Evolutionary conservation across 352 stramenopile species (phyloP), one percentile per base, ranked within the genome.

Genomic region (Pythium monospermum): DNA sequence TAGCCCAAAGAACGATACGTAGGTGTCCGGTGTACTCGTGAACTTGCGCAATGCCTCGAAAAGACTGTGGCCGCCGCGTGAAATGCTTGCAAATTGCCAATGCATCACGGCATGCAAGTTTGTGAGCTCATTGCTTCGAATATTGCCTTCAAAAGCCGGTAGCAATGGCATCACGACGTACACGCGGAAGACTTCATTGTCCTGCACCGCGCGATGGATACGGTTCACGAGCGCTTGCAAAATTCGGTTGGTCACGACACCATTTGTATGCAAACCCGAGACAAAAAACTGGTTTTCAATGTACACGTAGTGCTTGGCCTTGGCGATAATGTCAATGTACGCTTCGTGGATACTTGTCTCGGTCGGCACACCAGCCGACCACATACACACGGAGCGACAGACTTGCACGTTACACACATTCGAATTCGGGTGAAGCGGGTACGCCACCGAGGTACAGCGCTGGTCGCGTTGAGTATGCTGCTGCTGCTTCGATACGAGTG

Each of bases 211-310:
- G 46, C 78, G 79, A 31, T 74, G 70, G 22, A 94, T 90, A n/a
- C 84, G 77, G 57, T 94, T 67, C 30, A 90, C 77, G 31, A 94
- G 71, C 2, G 84, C 81, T 53, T 94, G 77, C 28, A 92, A 51
- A 41, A 94, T 89, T 2, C 83, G 79, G 49, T 91, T 94, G 49
- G 73, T 74, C 48, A 92, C 73, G 23, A 92, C 81, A 18, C 61
- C 63, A 45, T 95, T 94, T 19, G 64, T 62, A 42, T 90, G 66
- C 51, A 90, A 71, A 41, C 87, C 86, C 21, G 77, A 94, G 53
- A 96, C 84, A 53, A 97, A 97, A 51, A 95, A 96, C 61, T 97
- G 85, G 59, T 96, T 96, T 61, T 97, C 90, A 41, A 97, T 95
- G 71, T 97, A 97, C 39, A 97, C 60, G 32, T 73, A 97, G 53